Base-by-base conservation (phyloP, 1,284 basidiomycete species). In the Anthracocystis walkeri region DNA sequence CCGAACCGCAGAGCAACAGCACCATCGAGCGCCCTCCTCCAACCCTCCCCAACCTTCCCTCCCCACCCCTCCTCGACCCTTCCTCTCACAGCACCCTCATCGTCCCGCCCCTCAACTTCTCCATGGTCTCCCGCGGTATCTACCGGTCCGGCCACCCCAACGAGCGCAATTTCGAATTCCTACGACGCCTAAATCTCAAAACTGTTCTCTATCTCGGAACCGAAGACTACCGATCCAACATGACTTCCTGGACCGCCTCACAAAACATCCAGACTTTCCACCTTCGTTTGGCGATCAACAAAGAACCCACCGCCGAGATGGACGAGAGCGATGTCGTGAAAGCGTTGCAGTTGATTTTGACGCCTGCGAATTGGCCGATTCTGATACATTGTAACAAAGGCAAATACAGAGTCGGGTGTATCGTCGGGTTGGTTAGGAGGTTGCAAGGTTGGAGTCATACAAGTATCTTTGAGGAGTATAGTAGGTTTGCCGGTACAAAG, bases 341-440 rank as follows among this genome's bases (percentile, higher is more conserved):
- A 5, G 81, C 80, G 0, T 42, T 84, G 7, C 57, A 61, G 33
- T 50, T 72, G 38, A 68, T 83, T 10, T 53, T 83, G n/a, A 72
- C 80, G 55, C 63, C 62, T 23, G 46, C 60, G 7, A 82, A 85
- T 41, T 66, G 72, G 50, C 83, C 82, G 3, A 75, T 83, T 25
- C 67, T 85, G 29, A 71, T 85, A 23, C 83, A 85, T 53, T 85
- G 83, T 74, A 85, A 85, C 56, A 85, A 85, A 52, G 83, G 82
- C 46, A 82, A 83, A 57, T 83, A 84, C 53, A 65, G 83, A 25
- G 82, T 83, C 7, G 83, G 83, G 0, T 80, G 79, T 56, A 55
- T 85, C 12, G 80, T 81, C 0, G 83, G 81, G 2, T 58, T 82
- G 58, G 33, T 85, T 1, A 72, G 83, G 7, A 70, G 80, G 38